These are phyloP conservation scores for Croton setiger DNA, from an alignment of 441 rosid genomes.

Conservation along the genomic window DNA sequence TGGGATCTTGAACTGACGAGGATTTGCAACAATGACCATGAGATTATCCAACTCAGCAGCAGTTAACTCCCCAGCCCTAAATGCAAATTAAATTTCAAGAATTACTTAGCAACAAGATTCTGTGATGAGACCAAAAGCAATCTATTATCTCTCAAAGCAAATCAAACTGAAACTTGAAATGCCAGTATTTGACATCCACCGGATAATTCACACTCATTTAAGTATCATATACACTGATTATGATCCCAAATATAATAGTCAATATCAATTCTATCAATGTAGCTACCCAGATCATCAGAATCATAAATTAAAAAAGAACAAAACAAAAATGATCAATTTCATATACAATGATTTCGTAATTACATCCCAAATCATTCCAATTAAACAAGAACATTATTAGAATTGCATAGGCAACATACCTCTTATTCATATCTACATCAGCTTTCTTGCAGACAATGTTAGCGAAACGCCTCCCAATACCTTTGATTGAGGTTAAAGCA, in stretches of 20 bases:
- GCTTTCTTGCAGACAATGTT: constrained; percentile 87
- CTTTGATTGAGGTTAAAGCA: constrained; percentile 75
- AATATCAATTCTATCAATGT: too few species aligned
- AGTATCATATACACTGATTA: too few species aligned
- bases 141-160: too few species aligned
- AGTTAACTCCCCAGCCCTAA: constrained; percentile 74
- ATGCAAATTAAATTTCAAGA: not conserved
- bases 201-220: too few species aligned
- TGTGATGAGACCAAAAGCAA: not conserved
- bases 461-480: constrained; percentile 68
- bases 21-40: constrained; percentile 82
- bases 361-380: not conserved
- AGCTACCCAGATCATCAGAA: too few species aligned
- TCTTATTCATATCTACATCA: constrained; percentile 82
- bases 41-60: constrained; percentile 82
- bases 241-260: too few species aligned
- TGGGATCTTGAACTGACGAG: constrained; percentile 84
- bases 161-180: too few species aligned
- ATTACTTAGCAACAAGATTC: not conserved
- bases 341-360: too few species aligned
- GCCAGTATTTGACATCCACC: too few species aligned
- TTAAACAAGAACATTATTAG: not conserved
- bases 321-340: not conserved
- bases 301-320: too few species aligned
- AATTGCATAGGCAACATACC: constrained; percentile 27